Conservation (phyloP, 495 filamentous ascomycete genomes). For the Ascodesmis nigricans region DNA sequence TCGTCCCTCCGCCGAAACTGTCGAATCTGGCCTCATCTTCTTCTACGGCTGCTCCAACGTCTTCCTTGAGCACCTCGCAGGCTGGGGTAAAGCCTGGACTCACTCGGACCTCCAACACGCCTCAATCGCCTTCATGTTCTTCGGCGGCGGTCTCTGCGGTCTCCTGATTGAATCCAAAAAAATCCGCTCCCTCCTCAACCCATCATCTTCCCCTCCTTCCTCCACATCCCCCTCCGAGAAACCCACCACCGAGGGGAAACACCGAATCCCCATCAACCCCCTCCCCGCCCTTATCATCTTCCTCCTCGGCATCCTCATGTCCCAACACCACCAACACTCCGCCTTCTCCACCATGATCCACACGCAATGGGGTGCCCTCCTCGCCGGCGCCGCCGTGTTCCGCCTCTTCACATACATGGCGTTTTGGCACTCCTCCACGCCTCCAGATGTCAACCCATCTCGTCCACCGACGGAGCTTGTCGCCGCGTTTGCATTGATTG, state of each 20-base stretch:
- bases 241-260: conserved; percentile 33
- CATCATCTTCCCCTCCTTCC: conserved; percentile 27
- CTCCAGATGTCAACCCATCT: conserved; percentile 58
- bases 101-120: conserved; percentile 74
- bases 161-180: conserved; percentile 72
- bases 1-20: conserved; percentile 65
- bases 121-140: conserved; percentile 82
- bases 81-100: conserved; percentile 46
- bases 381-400: conserved; percentile 60
- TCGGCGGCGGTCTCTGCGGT: conserved; percentile 85
- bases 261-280: conserved; percentile 65
- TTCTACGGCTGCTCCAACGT: conserved; percentile 76
- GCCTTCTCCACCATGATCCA: conserved; percentile 84
- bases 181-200: conserved; percentile 50
- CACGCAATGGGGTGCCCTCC: conserved; percentile 76
- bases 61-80: conserved; percentile 72
- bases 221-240: conserved; percentile 12
- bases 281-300: conserved; percentile 71
- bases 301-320: conserved; percentile 83
- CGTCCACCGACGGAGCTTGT: conserved; percentile 83
- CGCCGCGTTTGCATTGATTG: conserved; percentile 63
- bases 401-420: conserved; percentile 61
- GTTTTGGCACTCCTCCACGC: conserved; percentile 40
- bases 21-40: conserved; percentile 73
- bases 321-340: conserved; percentile 64